These are phyloP conservation scores for Talaromyces proteolyticus DNA, from an alignment of 495 filamentous ascomycete species.

Conservation along the genomic window DNA sequence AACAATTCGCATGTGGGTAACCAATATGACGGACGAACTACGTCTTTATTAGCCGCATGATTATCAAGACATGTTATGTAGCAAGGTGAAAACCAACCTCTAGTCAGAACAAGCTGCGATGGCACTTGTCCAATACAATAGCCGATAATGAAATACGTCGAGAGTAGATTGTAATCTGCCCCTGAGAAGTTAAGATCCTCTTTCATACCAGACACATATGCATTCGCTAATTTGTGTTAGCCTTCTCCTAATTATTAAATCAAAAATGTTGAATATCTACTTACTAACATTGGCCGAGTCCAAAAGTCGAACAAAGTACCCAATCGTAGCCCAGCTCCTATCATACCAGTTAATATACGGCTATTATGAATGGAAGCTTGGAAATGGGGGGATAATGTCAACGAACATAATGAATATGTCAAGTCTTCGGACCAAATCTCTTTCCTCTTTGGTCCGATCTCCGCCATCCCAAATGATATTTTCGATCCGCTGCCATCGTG, in stretches of 20 bases:
- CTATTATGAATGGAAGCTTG: not conserved
- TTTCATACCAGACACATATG: conserved; percentile 51
- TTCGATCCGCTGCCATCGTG: conserved; percentile 7
- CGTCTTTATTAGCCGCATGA: not conserved
- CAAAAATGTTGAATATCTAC: not conserved
- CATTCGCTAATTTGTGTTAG: conserved; percentile 15
- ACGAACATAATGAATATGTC: conserved; percentile 8
- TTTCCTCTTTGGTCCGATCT: conserved; percentile 4
- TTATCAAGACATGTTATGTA: not conserved
- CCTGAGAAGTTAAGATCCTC: conserved; percentile 45
- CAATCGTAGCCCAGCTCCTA: conserved; percentile 8
- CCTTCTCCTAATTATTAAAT: not conserved
- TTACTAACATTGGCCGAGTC: conserved; percentile 8
- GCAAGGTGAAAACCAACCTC: not conserved
- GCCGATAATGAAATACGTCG: conserved; percentile 47
- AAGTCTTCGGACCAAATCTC: conserved; percentile 2
- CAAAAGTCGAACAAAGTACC: conserved; percentile 7
- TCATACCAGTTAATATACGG: no score
- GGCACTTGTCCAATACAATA: conserved; percentile 53
- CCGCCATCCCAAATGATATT: conserved; percentile 8
- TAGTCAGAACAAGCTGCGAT: conserved; percentile 43
- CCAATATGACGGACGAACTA: conserved; percentile 20
- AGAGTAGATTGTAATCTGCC: conserved; percentile 32
- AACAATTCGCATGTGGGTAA: conserved; percentile 30
- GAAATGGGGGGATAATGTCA: not conserved